Conservation (phyloP, 306 rosid genomes). For the Gillenia trifoliata region DNA sequence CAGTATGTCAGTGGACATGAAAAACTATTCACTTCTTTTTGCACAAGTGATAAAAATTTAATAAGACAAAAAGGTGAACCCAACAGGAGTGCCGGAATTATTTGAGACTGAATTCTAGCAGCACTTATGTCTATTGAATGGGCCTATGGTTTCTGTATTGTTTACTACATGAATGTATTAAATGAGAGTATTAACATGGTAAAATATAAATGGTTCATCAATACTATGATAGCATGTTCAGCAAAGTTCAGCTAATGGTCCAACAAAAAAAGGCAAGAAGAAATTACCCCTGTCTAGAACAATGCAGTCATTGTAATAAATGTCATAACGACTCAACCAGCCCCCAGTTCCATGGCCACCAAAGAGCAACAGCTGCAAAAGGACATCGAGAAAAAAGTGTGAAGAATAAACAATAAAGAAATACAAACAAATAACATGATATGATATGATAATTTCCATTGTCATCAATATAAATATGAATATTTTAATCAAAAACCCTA, state of each 20-base stretch:
- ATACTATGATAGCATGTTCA: not conserved
- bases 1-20: not conserved
- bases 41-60: not conserved
- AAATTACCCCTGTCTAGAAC: slow-evolving; percentile 86
- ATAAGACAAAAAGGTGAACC: not conserved
- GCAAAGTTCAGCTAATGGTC: slow-evolving; percentile 9
- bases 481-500: not conserved
- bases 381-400: not conserved
- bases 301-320: slow-evolving; percentile 79
- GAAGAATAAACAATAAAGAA: not conserved
- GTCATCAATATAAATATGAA: not conserved
- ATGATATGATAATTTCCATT: not conserved
- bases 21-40: not conserved
- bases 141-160: not conserved
- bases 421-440: not conserved
- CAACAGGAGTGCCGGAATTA: not conserved
- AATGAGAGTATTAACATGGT: not conserved
- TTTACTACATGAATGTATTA: not conserved
- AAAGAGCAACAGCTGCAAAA: slow-evolving; percentile 75
- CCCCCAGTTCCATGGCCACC: slow-evolving; percentile 99
- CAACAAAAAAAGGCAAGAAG: slow-evolving; percentile 18
- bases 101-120: not conserved
- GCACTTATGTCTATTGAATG: not conserved
- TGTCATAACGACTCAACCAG: slow-evolving; percentile 97
- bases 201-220: slow-evolving; percentile 3